Percentiles rank a stretch among this genome's conserved stretches.
Conservation (phyloP, 768 basidiomycete species). For the Daedaleopsis sinensis region DNA sequence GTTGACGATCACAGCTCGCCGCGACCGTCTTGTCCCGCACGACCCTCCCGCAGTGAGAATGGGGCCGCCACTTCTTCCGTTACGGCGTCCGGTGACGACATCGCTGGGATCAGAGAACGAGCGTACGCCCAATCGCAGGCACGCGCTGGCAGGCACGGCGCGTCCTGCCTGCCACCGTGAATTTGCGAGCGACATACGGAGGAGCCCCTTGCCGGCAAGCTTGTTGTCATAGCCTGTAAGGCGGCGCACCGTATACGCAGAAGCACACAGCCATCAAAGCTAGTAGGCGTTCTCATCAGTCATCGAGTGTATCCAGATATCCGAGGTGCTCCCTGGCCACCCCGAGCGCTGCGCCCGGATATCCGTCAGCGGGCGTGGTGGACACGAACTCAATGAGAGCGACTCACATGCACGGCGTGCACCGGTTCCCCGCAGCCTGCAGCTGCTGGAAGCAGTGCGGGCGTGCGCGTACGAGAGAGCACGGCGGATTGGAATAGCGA, state of each 20-base stretch:
- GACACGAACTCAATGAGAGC: neutral
- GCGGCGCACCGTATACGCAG: neutral
- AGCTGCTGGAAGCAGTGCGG: neutral
- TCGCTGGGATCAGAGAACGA: neutral
- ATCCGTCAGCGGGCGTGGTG: neutral
- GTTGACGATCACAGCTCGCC: neutral
- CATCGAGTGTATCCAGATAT: neutral
- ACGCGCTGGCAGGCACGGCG: neutral
- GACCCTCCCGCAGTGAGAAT: neutral
- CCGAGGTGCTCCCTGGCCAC: neutral
- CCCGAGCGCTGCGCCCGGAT: neutral
- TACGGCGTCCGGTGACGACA: conserved; percentile 2
- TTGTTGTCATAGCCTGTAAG: no score
- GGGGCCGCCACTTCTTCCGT: neutral
- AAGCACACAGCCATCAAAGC: neutral
- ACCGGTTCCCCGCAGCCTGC: neutral
- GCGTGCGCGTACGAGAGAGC: neutral
- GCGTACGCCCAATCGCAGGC: neutral
- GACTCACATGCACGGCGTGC: neutral
- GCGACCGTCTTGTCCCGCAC: neutral
- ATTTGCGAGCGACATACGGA: neutral
- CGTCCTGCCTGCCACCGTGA: neutral
- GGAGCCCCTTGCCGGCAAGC: neutral
- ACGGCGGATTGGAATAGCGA: no score
- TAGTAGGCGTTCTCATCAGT: neutral